Evolutionary conservation across 176 grass and related monocot species (phyloP).

Genomic region (Carex cristatella): DNA sequence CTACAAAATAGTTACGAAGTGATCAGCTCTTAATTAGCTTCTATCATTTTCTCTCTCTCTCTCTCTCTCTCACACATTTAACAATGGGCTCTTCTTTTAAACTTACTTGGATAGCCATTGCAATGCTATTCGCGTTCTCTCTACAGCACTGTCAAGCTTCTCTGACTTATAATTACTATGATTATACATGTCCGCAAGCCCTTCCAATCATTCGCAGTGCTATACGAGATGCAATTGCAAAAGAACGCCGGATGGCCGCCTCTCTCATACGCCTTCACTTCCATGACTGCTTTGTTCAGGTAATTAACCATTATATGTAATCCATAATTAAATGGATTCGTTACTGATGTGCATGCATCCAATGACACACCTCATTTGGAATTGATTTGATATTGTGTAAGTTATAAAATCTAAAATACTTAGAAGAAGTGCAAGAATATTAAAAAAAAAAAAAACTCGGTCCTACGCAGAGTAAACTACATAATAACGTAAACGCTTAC

Average conservation of each 20-base stretch:
- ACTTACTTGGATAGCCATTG: neutral
- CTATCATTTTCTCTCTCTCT: no score
- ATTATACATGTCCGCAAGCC: conserved; percentile 5
- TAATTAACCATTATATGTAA: neutral
- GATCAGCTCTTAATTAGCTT: neutral
- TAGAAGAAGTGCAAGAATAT: neutral
- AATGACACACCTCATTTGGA: neutral
- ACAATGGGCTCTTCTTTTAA: neutral
- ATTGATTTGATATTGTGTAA: neutral
- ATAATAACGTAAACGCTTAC: neutral
- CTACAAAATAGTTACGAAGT: neutral
- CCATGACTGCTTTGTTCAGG: conserved; percentile 16
- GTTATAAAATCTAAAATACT: no score
- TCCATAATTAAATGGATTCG: neutral
- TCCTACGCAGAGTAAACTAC: neutral
- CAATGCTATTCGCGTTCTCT: neutral
- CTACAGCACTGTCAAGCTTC: neutral
- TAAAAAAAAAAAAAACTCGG: neutral
- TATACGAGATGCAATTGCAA: neutral
- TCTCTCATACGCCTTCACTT: conserved; percentile 5
- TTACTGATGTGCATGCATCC: neutral
- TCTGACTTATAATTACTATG: neutral
- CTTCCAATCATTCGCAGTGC: neutral
- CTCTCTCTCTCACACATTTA: neutral
- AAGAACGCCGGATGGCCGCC: neutral